phyloP scores from a whole-genome alignment of 768 basidiomycete species.

The Leccinum disarticulatum region DNA sequence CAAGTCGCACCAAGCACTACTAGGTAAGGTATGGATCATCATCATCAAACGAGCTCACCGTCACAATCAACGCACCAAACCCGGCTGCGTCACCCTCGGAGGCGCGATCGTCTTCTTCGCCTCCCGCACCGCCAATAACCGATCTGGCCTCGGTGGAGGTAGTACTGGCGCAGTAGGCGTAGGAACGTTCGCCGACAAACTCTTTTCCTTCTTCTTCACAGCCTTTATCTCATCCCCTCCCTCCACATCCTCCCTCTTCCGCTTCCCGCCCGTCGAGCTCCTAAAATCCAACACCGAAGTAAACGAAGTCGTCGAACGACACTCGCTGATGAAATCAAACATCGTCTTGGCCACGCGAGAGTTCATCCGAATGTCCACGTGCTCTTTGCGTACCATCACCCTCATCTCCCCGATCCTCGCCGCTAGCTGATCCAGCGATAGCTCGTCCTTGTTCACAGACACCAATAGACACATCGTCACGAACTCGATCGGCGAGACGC shows the following conservation, averaged over 20 bases:
- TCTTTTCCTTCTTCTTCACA: constrained; percentile 13
- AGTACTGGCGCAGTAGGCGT: not conserved
- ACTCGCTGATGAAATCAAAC: constrained; percentile 47
- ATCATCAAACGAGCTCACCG: no score
- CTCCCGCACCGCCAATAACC: constrained; percentile 14
- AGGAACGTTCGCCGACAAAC: not conserved
- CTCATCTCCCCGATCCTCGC: constrained; percentile 53
- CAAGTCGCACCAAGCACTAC: no score
- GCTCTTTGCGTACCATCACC: constrained; percentile 46
- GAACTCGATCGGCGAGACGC: constrained; percentile 71
- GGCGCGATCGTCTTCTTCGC: constrained; percentile 21
- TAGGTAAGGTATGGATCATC: no score
- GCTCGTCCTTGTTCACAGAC: constrained; percentile 42
- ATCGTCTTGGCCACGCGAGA: constrained; percentile 53
- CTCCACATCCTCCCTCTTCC: constrained; percentile 29
- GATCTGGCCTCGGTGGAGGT: constrained; percentile 24
- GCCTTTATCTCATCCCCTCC: not conserved
- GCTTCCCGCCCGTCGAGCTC: constrained; percentile 4
- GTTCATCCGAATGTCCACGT: constrained; percentile 71
- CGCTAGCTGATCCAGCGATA: constrained; percentile 42
- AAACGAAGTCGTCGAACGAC: constrained; percentile 3
- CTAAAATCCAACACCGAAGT: not conserved
- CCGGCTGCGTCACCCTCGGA: constrained; percentile 5
- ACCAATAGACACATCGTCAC: constrained; percentile 57
- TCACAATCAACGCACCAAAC: not conserved